These are phyloP conservation scores for Alternaria ventricosa DNA, from an alignment of 2,329 filamentous ascomycete species.

Conservation along the genomic window DNA sequence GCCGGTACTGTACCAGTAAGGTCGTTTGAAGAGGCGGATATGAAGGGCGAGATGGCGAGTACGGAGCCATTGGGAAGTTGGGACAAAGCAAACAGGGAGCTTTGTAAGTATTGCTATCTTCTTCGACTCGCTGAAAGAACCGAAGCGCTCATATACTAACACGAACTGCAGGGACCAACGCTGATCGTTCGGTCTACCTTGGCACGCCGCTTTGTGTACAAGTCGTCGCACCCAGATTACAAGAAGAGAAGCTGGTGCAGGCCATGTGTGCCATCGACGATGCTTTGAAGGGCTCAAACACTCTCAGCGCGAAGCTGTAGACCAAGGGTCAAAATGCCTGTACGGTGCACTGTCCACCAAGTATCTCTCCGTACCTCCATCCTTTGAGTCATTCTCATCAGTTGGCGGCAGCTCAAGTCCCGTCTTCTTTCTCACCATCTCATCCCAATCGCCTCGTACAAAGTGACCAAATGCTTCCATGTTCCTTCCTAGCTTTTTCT, in stretches of 20 bases:
- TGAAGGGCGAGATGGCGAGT: conserved; percentile 55
- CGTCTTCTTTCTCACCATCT: not conserved
- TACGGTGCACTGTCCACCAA: not conserved
- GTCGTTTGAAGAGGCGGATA: conserved; percentile 56
- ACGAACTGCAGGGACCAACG: conserved; percentile 47
- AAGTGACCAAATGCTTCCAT: not conserved
- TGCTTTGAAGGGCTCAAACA: conserved; percentile 40
- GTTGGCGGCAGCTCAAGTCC: not conserved
- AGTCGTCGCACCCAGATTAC: conserved; percentile 61
- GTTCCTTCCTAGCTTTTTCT: not conserved
- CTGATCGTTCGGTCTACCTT: conserved; percentile 62
- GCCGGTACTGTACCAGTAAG: conserved; percentile 65
- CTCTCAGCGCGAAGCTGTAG: conserved; percentile 21
- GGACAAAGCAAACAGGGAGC: conserved; percentile 65
- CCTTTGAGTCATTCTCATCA: not conserved
- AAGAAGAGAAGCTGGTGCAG: conserved; percentile 61
- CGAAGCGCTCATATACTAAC: conserved; percentile 5
- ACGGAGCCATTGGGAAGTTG: conserved; percentile 58
- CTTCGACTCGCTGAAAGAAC: not conserved
- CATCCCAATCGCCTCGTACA: not conserved
- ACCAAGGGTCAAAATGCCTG: not conserved
- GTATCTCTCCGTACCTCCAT: not conserved
- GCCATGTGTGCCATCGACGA: conserved; percentile 62
- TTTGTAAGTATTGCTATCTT: conserved; percentile 55
- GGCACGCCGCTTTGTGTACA: conserved; percentile 63